Evolutionary conservation across 148 eudicot species (phyloP).

Genomic region (Nepenthes gracilis): DNA sequence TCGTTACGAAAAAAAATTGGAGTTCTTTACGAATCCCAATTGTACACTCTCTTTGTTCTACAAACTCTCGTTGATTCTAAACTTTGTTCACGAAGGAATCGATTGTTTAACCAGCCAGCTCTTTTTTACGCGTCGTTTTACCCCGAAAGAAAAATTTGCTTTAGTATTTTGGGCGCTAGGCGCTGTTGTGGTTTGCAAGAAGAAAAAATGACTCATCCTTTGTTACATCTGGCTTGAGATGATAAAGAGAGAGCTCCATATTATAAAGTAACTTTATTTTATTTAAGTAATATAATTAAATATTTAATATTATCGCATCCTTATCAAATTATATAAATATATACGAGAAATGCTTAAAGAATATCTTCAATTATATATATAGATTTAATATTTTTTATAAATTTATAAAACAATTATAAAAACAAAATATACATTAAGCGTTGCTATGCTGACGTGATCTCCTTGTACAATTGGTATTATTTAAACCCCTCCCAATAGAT

Average conservation of each 20-base stretch:
- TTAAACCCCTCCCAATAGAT: too few species aligned
- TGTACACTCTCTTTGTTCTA: background rate
- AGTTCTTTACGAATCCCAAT: background rate
- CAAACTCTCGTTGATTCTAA: conserved; percentile 1
- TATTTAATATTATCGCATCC: too few species aligned
- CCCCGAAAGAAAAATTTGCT: background rate
- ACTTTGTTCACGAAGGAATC: background rate
- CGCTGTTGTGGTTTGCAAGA: conserved; percentile 2
- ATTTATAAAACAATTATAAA: too few species aligned
- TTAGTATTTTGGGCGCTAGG: background rate
- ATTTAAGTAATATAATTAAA: too few species aligned
- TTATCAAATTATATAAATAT: too few species aligned
- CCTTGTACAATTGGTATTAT: too few species aligned
- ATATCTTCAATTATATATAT: too few species aligned
- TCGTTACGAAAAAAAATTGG: conserved; percentile 3
- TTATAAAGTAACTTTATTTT: too few species aligned
- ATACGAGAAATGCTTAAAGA: too few species aligned
- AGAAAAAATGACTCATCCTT: conserved; percentile 6
- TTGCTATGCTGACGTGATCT: too few species aligned
- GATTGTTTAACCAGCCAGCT: background rate
- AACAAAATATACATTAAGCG: too few species aligned
- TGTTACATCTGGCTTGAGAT: conserved; percentile 3
- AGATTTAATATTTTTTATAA: too few species aligned
- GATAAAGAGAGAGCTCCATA: background rate
- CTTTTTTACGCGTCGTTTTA: background rate